A percentile compares a stretch with the other conserved stretches of the same genome.
Evolutionary conservation across 805 yeast genomes (phyloP).

Genomic region (Starmerella bombicola): DNA sequence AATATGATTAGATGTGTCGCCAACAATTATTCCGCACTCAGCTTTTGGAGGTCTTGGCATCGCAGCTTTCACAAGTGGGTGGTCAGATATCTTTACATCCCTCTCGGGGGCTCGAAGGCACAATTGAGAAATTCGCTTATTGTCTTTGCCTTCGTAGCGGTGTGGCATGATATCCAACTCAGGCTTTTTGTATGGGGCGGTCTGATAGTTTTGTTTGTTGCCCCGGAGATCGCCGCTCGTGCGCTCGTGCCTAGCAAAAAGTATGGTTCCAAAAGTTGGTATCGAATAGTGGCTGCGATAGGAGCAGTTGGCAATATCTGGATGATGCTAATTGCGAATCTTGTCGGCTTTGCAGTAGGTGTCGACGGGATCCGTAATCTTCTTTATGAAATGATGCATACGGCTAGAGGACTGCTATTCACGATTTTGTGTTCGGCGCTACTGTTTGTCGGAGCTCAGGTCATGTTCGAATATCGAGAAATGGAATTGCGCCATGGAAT

Average conservation of each 20-base stretch:
- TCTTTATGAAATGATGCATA: constrained; percentile 56
- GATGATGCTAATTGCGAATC: constrained; percentile 96
- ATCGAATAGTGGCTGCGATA: constrained; percentile 64
- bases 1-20: constrained; percentile 95
- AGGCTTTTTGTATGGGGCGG: constrained; percentile 89
- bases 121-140: constrained; percentile 66
- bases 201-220: constrained; percentile 71
- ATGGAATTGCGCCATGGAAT: constrained; percentile 74
- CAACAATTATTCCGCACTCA: constrained; percentile 80
- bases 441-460: constrained; percentile 74
- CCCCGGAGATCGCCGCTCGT: constrained; percentile 72
- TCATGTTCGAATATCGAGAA: constrained; percentile 89
- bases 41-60: constrained; percentile 99
- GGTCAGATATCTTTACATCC: constrained; percentile 75
- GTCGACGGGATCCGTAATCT: constrained; percentile 65
- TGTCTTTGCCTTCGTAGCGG: constrained; percentile 88
- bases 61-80: constrained; percentile 87
- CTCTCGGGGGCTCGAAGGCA: constrained; percentile 70
- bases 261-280: constrained; percentile 48
- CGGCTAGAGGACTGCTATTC: constrained; percentile 48
- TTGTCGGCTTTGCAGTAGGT: constrained; percentile 91
- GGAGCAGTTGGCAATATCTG: constrained; percentile 88
- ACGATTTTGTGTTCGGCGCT: constrained; percentile 53
- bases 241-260: constrained; percentile 27
- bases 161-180: constrained; percentile 96